Evolutionary conservation across 2,329 filamentous ascomycete genomes (phyloP).

Genomic region (Botrytis fabae): DNA sequence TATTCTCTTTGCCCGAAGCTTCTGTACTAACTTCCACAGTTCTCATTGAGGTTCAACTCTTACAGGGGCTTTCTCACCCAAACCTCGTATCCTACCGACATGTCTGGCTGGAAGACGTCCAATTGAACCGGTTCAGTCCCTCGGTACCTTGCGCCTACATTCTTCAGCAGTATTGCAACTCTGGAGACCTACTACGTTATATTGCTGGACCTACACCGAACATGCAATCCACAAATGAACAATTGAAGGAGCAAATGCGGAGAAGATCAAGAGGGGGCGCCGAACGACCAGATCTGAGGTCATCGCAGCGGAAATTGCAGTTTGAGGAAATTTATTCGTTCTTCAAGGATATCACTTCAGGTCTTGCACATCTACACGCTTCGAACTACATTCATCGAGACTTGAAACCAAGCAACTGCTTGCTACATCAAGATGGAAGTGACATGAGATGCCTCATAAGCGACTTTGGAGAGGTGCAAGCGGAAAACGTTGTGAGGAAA

Average conservation of each 20-base stretch:
- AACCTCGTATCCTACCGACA: constrained; percentile 96
- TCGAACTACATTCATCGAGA: constrained; percentile 96
- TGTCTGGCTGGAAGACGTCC: constrained; percentile 91
- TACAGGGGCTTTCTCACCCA: constrained; percentile 88
- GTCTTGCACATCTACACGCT: constrained; percentile 82
- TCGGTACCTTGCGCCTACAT: constrained; percentile 95
- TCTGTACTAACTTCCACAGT: constrained; percentile 47
- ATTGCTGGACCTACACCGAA: constrained; percentile 68
- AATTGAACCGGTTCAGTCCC: constrained; percentile 82
- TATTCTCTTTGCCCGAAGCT: background rate
- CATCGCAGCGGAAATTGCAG: constrained; percentile 46
- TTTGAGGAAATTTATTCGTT: constrained; percentile 97
- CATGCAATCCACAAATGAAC: constrained; percentile 68
- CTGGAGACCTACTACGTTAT: constrained; percentile 85
- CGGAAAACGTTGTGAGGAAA: constrained; percentile 75
- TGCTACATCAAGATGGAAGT: constrained; percentile 73
- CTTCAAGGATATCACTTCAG: constrained; percentile 92
- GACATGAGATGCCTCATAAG: constrained; percentile 83
- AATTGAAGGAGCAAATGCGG: constrained; percentile 84
- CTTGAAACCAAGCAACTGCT: constrained; percentile 92
- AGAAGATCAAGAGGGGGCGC: constrained; percentile 70
- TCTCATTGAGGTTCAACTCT: constrained; percentile 85
- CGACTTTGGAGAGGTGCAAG: constrained; percentile 96
- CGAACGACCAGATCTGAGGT: constrained; percentile 51
- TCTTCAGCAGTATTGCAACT: constrained; percentile 95